Base-by-base conservation (phyloP, 495 filamentous ascomycete genomes). In the Durotheca rogersii region DNA sequence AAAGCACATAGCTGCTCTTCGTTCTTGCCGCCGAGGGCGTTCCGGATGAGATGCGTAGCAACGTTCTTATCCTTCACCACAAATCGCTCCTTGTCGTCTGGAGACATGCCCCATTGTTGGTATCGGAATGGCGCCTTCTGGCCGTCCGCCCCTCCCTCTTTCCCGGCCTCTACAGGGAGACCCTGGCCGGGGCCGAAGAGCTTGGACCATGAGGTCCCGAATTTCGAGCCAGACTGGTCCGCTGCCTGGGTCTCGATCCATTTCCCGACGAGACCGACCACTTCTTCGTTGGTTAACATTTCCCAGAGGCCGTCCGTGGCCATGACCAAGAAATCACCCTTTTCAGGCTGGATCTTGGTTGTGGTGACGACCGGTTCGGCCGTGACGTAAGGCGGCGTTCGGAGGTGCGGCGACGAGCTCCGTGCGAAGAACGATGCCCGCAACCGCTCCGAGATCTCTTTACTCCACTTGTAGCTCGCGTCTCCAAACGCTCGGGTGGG, bases 251-350 rank as follows among this genome's bases (percentile, higher is more conserved):
- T 78, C 62, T 99, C 92, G 29, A 99, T 78, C 94, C 94, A 99
- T 66, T 92, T 87, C 2, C 92, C 94, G 9, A 99, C 94, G 5
- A 99, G 77, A 0, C 94, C 94, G 37, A 99, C 85, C 1, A 96
- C 94, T 72, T 99, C 94, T 64, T 99, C 94, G 63, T 96, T 99
- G 40, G 88, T 96, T 40, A 99, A 75, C 92, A 97, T 97, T 71
- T 99, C 94, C 93, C 94, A 99, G 9, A 99, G 76, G 1, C 94
- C 94, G 62, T 99, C 94, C 0, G 94, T 95, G 4, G 94, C 94
- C 77, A 99, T 83, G 41, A 99, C 91, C 4, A 99, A 72, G 58
- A 99, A 99, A 61, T 97, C 94, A 35, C 93, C 93, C 49, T 85
- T 85, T 32, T 85, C 80, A 7, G 93, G 93, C 54, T 95, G 81